phyloP scores from a whole-genome alignment of 2,329 filamentous ascomycete species.

The Coniochaeta sp. region DNA sequence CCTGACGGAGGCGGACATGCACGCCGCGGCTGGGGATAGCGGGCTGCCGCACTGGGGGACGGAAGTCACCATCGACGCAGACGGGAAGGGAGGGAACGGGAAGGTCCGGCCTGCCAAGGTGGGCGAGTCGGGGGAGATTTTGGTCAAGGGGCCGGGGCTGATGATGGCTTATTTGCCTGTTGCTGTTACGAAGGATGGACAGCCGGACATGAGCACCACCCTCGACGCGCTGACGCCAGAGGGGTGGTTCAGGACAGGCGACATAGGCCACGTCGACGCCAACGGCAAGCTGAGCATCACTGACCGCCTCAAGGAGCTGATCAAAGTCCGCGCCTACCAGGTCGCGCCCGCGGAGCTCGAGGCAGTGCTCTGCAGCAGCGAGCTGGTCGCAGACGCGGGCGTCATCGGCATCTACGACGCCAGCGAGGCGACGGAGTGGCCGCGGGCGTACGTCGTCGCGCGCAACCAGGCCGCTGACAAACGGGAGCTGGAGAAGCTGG shows the following conservation, averaged over 20 bases:
- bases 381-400: slow-evolving; percentile 39
- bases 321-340: slow-evolving; percentile 36
- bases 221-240: slow-evolving; percentile 37
- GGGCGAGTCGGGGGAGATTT: slow-evolving; percentile 55
- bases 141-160: slow-evolving; percentile 55
- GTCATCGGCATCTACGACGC: slow-evolving; percentile 48
- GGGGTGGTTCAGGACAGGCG: slow-evolving; percentile 66
- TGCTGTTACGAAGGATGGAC: not conserved
- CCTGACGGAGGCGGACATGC: slow-evolving; percentile 35
- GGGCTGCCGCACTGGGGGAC: slow-evolving; percentile 60
- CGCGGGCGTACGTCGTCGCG: slow-evolving; percentile 44
- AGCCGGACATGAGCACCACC: slow-evolving; percentile 29
- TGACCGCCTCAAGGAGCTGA: slow-evolving; percentile 61
- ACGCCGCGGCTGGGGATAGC: slow-evolving; percentile 50
- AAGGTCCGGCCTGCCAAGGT: slow-evolving; percentile 27
- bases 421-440: slow-evolving; percentile 53
- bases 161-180: slow-evolving; percentile 64
- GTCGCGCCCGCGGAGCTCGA: slow-evolving; percentile 36
- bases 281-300: slow-evolving; percentile 57
- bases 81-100: slow-evolving; percentile 23
- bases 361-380: slow-evolving; percentile 24
- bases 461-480: slow-evolving; percentile 18
- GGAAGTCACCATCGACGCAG: slow-evolving; percentile 56
- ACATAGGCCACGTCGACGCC: slow-evolving; percentile 45
- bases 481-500: slow-evolving; percentile 34